Conservation (phyloP, 192 early-diverging fungal species). For the Chytriomyces sp. region DNA sequence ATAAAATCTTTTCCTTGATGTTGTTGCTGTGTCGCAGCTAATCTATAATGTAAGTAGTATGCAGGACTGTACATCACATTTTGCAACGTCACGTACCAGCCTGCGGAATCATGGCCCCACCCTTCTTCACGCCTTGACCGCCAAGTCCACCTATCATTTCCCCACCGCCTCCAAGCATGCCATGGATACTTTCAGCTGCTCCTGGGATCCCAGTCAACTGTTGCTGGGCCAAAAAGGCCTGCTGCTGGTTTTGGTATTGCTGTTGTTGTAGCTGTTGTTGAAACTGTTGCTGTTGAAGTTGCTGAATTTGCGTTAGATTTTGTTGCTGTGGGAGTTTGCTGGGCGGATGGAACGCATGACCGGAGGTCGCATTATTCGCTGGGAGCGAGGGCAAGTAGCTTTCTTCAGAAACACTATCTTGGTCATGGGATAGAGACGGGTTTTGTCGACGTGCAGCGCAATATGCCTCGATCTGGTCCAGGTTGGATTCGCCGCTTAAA, state of each 20-base stretch:
- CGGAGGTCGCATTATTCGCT: too few species aligned
- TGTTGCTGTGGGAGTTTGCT: not conserved
- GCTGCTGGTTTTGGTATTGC: slow-evolving; percentile 10
- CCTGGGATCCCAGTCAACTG: not conserved
- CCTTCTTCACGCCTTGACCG: not conserved
- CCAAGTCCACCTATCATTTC: not conserved
- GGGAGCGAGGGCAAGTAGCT: not conserved
- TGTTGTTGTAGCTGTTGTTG: not conserved
- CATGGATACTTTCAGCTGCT: slow-evolving; percentile 61
- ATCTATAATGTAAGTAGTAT: not conserved
- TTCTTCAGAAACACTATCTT: not conserved
- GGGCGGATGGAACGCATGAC: too few species aligned
- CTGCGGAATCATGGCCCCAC: not conserved
- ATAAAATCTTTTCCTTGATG: slow-evolving; percentile 30
- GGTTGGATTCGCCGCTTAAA: not conserved
- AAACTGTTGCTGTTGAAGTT: not conserved
- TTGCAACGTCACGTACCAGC: not conserved
- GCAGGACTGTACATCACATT: too few species aligned
- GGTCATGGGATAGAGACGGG: slow-evolving; percentile 2
- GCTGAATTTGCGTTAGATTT: not conserved
- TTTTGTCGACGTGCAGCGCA: slow-evolving; percentile 1
- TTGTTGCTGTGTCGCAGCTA: not conserved
- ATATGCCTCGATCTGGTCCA: slow-evolving; percentile 32
- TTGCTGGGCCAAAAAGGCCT: too few species aligned
- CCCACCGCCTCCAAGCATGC: slow-evolving; percentile 47